A percentile compares a stretch with the other conserved stretches of the same genome.
phyloP scores from a whole-genome alignment of 116 monocot genomes.

The Trichopus zeylanicus region DNA sequence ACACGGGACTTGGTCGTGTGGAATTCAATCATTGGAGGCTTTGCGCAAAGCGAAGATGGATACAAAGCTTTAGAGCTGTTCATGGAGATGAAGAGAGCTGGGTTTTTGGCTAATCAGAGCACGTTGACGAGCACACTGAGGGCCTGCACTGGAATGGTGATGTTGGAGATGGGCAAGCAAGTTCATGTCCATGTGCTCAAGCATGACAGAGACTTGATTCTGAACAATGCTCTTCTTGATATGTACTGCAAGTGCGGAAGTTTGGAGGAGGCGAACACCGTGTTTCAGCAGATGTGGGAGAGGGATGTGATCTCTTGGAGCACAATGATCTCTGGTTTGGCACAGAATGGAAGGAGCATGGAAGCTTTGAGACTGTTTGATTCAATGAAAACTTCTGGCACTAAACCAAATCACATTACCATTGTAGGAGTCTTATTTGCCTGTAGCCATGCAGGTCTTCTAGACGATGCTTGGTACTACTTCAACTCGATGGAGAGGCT shows the following conservation, averaged over 20 bases:
- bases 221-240: conserved; percentile 64
- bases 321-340: conserved; percentile 74
- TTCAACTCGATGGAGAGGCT: conserved; percentile 45
- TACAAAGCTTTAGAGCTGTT: no score
- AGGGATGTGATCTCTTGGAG: conserved; percentile 86
- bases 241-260: conserved; percentile 85
- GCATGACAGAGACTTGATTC: conserved; percentile 50
- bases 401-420: conserved; percentile 54
- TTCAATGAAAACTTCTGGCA: conserved; percentile 35
- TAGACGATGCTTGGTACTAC: conserved; percentile 47
- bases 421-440: conserved; percentile 72
- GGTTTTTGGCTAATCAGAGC: no score
- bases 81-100: no score
- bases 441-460: conserved; percentile 73
- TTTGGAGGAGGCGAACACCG: conserved; percentile 35
- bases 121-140: no score
- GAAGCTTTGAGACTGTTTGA: conserved; percentile 52
- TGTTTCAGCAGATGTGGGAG: conserved; percentile 39
- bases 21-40: conserved; percentile 74
- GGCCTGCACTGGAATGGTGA: conserved; percentile 58
- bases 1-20: no score
- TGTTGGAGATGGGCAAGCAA: no score
- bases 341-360: conserved; percentile 52
- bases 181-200: conserved; percentile 61
- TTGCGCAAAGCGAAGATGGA: conserved; percentile 58